A percentile compares a stretch with the other conserved stretches of the same genome.
These are phyloP conservation scores for Pelargonium nanum DNA, from an alignment of 345 rosid genomes.

Conservation along the genomic window DNA sequence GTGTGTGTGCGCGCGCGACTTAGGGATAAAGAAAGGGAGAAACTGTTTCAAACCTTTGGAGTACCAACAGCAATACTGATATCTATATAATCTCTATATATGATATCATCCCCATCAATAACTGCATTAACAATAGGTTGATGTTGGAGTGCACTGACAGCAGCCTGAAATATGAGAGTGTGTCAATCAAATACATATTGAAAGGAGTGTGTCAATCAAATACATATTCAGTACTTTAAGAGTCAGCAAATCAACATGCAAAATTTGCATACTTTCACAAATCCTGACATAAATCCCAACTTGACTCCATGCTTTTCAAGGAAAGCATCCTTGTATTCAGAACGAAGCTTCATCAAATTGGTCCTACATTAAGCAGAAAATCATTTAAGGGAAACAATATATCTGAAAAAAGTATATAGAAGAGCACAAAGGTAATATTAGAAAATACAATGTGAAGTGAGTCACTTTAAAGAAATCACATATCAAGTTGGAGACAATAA, in stretches of 20 bases:
- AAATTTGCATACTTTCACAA: slow-evolving; percentile 50
- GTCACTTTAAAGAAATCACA: background rate
- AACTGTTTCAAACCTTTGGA: slow-evolving; percentile 41
- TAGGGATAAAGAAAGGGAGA: background rate
- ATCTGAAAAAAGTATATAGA: background rate
- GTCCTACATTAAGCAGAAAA: slow-evolving; percentile 47
- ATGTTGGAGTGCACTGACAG: slow-evolving; percentile 83
- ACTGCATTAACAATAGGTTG: slow-evolving; percentile 97
- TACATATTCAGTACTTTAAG: background rate
- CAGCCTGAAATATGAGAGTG: slow-evolving; percentile 69
- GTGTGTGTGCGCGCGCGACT: too few relatives aligned
- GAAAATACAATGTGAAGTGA: background rate
- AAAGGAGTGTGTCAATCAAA: background rate
- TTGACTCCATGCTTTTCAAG: slow-evolving; percentile 95
- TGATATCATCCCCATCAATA: slow-evolving; percentile 95
- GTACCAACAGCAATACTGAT: slow-evolving; percentile 94
- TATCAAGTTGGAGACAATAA: too few relatives aligned
- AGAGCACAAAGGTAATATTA: background rate
- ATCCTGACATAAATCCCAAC: slow-evolving; percentile 96
- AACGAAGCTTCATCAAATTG: slow-evolving; percentile 91
- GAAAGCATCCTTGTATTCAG: slow-evolving; percentile 95
- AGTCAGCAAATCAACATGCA: background rate
- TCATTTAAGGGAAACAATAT: background rate
- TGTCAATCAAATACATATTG: background rate
- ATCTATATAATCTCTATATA: slow-evolving; percentile 88